These are phyloP conservation scores for Blastocystis sp. DNA, from an alignment of 352 stramenopile genomes.

Conservation along the genomic window DNA sequence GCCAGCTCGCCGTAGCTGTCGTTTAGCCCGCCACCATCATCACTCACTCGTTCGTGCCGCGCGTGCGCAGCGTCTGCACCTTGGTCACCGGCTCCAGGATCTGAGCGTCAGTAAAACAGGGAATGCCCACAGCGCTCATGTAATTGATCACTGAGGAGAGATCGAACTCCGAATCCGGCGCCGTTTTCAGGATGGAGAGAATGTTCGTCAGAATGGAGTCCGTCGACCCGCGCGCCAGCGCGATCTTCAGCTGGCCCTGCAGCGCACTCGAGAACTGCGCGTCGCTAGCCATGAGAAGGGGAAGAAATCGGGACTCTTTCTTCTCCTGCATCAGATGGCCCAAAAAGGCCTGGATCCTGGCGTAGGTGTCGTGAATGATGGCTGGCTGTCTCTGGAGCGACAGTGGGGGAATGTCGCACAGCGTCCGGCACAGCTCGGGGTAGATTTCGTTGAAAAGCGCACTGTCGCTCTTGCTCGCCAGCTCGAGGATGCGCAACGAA, in stretches of 20 bases:
- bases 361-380: slow-evolving; percentile 46
- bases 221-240: slow-evolving; percentile 7
- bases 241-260: slow-evolving; percentile 15
- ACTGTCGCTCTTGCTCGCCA: background rate
- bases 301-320: background rate
- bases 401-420: slow-evolving; percentile 30
- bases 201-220: slow-evolving; percentile 45
- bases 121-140: background rate
- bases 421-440: background rate
- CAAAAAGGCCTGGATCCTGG: slow-evolving; percentile 19
- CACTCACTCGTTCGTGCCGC: background rate
- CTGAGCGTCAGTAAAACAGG: background rate
- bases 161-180: background rate
- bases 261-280: background rate
- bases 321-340: background rate
- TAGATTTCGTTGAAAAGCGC: slow-evolving; percentile 59
- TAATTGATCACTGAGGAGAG: background rate
- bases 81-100: background rate
- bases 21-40: background rate
- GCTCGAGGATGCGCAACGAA: slow-evolving; percentile 14
- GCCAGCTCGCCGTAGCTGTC: background rate
- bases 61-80: background rate
- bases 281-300: slow-evolving; percentile 1
- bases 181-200: background rate
- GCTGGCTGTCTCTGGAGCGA: slow-evolving; percentile 24